phyloP scores from a whole-genome alignment of 257 asterid genomes.

The Buddleja alternifolia region DNA sequence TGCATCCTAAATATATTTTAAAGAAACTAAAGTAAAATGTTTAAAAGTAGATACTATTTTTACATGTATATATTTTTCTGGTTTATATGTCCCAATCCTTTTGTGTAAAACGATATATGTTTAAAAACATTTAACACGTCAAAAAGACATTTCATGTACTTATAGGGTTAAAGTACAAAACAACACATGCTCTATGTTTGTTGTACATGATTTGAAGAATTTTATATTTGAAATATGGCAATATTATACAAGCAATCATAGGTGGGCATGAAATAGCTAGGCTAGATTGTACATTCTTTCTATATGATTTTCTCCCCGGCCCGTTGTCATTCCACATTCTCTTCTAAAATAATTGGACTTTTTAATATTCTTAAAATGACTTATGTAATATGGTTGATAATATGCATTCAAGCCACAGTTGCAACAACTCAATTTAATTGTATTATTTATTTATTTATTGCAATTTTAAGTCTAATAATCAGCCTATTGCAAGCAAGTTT shows the following conservation, averaged over 20 bases:
- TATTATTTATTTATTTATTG: not conserved
- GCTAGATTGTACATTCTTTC: slow-evolving; percentile 2
- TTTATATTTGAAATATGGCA: slow-evolving; percentile 20
- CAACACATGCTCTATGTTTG: slow-evolving; percentile 39
- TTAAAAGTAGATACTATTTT: no score
- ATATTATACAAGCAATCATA: not conserved
- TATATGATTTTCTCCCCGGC: not conserved
- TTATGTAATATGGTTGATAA: slow-evolving; percentile 7
- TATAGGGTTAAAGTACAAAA: slow-evolving; percentile 28
- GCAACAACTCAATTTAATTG: slow-evolving; percentile 19
- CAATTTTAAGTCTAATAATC: not conserved
- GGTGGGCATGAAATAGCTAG: slow-evolving; percentile 16
- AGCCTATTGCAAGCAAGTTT: not conserved
- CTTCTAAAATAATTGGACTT: not conserved
- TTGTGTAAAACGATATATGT: slow-evolving; percentile 19
- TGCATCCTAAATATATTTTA: no score
- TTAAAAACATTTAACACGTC: slow-evolving; percentile 22
- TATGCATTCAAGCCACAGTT: slow-evolving; percentile 26
- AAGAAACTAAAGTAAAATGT: not conserved
- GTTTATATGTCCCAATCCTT: slow-evolving; percentile 24
- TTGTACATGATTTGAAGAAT: not conserved
- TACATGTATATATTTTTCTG: not conserved
- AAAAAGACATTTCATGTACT: slow-evolving; percentile 29
- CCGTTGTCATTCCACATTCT: slow-evolving; percentile 24
- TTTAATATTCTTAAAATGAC: not conserved